Evolutionary conservation across 2,329 filamentous ascomycete genomes (phyloP), one percentile per base, ranked within the genome.

Genomic region (Venturia effusa): DNA sequence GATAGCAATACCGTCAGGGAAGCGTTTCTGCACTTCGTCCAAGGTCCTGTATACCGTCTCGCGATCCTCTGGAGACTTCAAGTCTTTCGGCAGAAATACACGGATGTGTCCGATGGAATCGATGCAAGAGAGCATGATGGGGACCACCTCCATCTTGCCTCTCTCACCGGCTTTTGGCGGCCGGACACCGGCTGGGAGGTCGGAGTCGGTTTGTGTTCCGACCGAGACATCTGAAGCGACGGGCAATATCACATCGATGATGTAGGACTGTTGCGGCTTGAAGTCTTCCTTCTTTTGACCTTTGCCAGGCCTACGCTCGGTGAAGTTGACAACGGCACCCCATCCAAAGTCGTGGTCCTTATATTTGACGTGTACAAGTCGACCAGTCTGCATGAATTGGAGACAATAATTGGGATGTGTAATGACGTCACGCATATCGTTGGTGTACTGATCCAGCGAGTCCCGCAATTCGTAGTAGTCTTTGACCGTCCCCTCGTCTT

Each of bases 381-480:
- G 88, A n/a, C 94, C 94, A 15, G 88, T 83, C 70, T 96, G 89
- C 72, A 99, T 79, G 74, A 91, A 99, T 59, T 88, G 86, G 41
- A 93, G 74, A 70, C 89, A 91, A 76, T 97, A 88, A 68, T 88
- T 89, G 0, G 94, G 94, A 70, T 96, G 92, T 70, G 91, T 95
- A 68, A 97, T 94, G 48, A 97, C 92, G 60, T 87, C 82, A 22
- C 90, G 86, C 87, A 97, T 95, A 67, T 99, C 92, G 69, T 90
- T 89, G 19, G 88, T 89, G 72, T 94, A 96, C 4, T 81, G 83
- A 66, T 90, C 87, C 39, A 99, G 82, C 69, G 95, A 90, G 71
- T 95, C 87, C 65, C 93, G 85, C 55, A 97, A 80, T 61, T 92
- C 89, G 74, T 96, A 96, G 76, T 99, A 99, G 67, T 97, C 93